Evolutionary conservation across 2,329 filamentous ascomycete genomes (phyloP).

Genomic region (Fusarium transvaalense): DNA sequence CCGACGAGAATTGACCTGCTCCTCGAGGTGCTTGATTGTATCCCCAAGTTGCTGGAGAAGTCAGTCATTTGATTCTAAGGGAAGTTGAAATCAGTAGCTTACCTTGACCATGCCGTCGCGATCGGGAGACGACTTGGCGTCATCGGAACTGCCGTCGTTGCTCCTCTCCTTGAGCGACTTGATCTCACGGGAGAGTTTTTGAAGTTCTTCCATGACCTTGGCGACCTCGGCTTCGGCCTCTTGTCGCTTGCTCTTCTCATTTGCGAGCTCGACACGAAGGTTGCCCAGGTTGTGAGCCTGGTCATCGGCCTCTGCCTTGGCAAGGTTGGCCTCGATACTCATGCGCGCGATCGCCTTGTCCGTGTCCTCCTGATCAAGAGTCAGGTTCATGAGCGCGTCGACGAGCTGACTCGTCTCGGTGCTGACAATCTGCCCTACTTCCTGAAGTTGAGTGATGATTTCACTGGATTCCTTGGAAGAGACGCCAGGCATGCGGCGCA

Average conservation of each 20-base stretch:
- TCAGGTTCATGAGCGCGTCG: conserved; percentile 54
- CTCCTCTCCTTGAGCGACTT: conserved; percentile 48
- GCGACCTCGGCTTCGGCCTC: conserved; percentile 47
- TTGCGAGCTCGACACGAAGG: conserved; percentile 50
- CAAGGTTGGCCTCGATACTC: conserved; percentile 55
- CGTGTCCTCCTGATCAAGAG: conserved; percentile 55
- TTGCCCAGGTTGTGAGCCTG: conserved; percentile 51
- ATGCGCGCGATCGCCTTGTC: conserved; percentile 56
- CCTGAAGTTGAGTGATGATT: conserved; percentile 53
- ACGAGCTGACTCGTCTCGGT: conserved; percentile 57
- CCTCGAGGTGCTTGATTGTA: conserved; percentile 53
- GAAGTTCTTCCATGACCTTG: conserved; percentile 48
- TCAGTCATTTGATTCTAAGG: background rate
- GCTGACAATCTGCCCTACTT: conserved; percentile 55
- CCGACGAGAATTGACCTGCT: conserved; percentile 54
- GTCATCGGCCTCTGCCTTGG: conserved; percentile 53
- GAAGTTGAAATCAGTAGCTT: background rate
- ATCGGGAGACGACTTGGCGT: conserved; percentile 34
- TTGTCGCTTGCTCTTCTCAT: conserved; percentile 51
- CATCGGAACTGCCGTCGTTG: conserved; percentile 30
- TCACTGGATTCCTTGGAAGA: conserved; percentile 53
- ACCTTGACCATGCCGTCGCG: conserved; percentile 52
- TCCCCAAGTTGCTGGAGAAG: conserved; percentile 49
- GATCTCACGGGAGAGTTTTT: conserved; percentile 48
- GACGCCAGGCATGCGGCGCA: conserved; percentile 57